phyloP scores from a whole-genome alignment of 768 basidiomycete genomes.

The Symmetrospora coprosmae region DNA sequence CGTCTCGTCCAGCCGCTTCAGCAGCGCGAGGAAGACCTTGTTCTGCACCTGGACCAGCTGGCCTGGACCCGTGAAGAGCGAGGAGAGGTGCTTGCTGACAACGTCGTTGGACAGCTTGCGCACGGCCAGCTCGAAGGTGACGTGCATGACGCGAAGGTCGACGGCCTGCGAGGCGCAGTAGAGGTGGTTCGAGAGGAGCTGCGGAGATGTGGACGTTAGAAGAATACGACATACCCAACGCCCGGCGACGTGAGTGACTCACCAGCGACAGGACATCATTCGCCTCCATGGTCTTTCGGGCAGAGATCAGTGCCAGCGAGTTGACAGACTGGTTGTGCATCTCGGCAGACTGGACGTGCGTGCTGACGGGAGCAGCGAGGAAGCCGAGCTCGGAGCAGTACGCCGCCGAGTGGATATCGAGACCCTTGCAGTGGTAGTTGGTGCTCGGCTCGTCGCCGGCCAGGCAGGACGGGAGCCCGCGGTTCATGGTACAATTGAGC shows the following conservation, averaged over 20 bases:
- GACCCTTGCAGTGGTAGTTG: slow-evolving; percentile 68
- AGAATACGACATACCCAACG: background rate
- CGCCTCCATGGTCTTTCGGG: slow-evolving; percentile 60
- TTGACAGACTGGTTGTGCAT: slow-evolving; percentile 89
- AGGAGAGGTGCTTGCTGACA: slow-evolving; percentile 41
- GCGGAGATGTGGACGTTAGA: background rate
- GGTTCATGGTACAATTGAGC: slow-evolving; percentile 65
- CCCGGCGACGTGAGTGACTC: background rate
- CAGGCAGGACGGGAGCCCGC: slow-evolving; percentile 55
- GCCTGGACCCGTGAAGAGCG: slow-evolving; percentile 38
- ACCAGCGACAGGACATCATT: slow-evolving; percentile 59
- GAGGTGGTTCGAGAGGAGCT: slow-evolving; percentile 56
- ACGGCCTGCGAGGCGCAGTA: slow-evolving; percentile 61
- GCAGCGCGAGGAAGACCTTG: background rate
- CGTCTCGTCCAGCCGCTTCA: slow-evolving; percentile 22
- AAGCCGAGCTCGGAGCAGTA: slow-evolving; percentile 69
- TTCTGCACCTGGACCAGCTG: slow-evolving; percentile 12
- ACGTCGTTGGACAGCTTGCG: slow-evolving; percentile 44
- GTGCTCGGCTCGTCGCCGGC: slow-evolving; percentile 42
- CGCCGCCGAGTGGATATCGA: slow-evolving; percentile 70
- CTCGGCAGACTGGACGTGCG: slow-evolving; percentile 72
- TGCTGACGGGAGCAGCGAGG: slow-evolving; percentile 68
- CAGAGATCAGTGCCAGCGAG: slow-evolving; percentile 70
- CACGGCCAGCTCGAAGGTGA: slow-evolving; percentile 48
- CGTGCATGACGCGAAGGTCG: slow-evolving; percentile 62